A percentile compares a stretch with the other conserved stretches of the same genome.
Conservation (phyloP, 1,284 basidiomycete genomes). For the Coniophora puteana region DNA sequence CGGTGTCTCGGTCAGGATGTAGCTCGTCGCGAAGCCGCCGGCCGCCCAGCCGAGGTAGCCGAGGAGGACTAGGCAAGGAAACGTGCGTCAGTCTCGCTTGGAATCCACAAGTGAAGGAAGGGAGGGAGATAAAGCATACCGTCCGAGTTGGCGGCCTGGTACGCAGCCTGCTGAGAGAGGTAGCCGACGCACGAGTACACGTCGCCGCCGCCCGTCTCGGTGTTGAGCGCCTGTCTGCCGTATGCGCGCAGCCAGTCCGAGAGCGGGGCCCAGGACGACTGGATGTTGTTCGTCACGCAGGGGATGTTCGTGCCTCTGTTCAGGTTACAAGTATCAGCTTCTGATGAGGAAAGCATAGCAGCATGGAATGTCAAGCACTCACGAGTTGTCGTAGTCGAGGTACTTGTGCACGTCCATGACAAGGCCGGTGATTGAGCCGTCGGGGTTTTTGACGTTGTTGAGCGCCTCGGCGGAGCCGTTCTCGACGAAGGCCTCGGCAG, state of each 20-base stretch:
- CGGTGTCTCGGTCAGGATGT: constrained; percentile 37
- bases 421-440: constrained; percentile 43
- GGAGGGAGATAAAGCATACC: constrained; percentile 23
- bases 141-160: constrained; percentile 48
- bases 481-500: constrained; percentile 46
- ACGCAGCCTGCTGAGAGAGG: constrained; percentile 47
- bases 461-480: constrained; percentile 53
- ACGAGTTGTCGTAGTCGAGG: constrained; percentile 56
- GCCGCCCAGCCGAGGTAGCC: constrained; percentile 47
- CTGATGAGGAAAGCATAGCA: constrained; percentile 6
- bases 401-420: constrained; percentile 66
- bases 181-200: constrained; percentile 42
- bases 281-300: constrained; percentile 51
- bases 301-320: constrained; percentile 25
- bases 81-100: neutral
- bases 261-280: constrained; percentile 43
- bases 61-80: constrained; percentile 26
- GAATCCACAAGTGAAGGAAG: no score
- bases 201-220: constrained; percentile 61
- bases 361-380: constrained; percentile 13
- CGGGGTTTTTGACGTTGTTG: constrained; percentile 49
- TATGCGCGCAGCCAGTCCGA: constrained; percentile 46
- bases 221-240: constrained; percentile 57
- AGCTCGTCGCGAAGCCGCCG: constrained; percentile 30
- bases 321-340: neutral